A percentile compares a stretch with the other conserved stretches of the same genome.
Conservation (phyloP, 1,139 yeast species). For the Saccharomyces pastorianus region DNA sequence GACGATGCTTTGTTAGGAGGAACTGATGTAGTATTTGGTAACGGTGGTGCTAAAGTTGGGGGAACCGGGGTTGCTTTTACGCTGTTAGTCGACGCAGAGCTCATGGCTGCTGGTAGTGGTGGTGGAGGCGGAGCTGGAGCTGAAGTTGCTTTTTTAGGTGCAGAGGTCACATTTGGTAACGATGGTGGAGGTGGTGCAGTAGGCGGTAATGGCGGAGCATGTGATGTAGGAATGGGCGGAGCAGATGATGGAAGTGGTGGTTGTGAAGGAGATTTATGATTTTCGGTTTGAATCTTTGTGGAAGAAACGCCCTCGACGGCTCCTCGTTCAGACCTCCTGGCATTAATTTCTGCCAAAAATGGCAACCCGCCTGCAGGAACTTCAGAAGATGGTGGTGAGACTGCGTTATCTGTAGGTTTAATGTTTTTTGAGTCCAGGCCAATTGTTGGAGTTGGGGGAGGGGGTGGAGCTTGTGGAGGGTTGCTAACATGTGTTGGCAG, state of each 20-base stretch:
- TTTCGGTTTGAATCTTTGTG: neutral
- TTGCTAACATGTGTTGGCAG: conserved; percentile 22
- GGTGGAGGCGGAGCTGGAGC: conserved; percentile 7
- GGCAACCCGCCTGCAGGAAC: conserved; percentile 14
- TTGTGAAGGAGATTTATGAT: neutral
- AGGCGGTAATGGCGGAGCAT: neutral
- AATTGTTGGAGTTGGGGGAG: conserved; percentile 5
- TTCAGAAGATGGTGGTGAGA: neutral
- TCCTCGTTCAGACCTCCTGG: conserved; percentile 19
- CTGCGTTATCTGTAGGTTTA: neutral
- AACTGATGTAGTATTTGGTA: conserved; percentile 16
- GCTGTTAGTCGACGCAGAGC: conserved; percentile 9
- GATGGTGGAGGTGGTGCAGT: neutral
- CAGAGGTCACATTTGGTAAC: neutral
- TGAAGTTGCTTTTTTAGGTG: neutral
- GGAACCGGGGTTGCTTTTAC: neutral
- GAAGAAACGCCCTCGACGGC: conserved; percentile 6
- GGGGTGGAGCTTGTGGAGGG: conserved; percentile 17
- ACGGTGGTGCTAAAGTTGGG: neutral
- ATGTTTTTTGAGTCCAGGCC: neutral
- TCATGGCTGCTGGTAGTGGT: conserved; percentile 13
- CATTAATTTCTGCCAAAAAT: conserved; percentile 21
- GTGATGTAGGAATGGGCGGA: neutral
- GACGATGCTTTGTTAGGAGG: conserved; percentile 11
- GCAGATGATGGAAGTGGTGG: neutral